These are phyloP conservation scores for Sutorius eximius DNA, from an alignment of 1,284 basidiomycete genomes.

Conservation along the genomic window DNA sequence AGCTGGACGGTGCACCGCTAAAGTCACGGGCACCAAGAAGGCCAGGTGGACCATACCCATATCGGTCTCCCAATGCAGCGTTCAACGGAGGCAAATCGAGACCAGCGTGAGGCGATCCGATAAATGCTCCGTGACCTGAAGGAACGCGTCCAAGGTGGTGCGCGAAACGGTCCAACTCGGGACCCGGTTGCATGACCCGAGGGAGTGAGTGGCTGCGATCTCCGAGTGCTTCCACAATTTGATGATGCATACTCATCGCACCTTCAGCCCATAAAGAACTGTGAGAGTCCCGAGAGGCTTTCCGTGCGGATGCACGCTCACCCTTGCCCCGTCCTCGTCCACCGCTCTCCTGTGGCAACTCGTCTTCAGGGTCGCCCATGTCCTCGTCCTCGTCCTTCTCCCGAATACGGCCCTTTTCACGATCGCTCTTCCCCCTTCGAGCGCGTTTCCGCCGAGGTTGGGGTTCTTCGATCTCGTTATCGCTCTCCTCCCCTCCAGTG, in stretches of 20 bases:
- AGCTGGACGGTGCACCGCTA: constrained; percentile 44
- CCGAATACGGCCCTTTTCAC: constrained; percentile 35
- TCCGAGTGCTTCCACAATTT: constrained; percentile 36
- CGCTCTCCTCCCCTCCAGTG: constrained; percentile 54
- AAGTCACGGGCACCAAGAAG: constrained; percentile 35
- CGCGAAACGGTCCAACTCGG: constrained; percentile 34
- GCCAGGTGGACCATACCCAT: constrained; percentile 36
- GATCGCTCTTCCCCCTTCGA: constrained; percentile 44
- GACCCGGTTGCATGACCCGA: constrained; percentile 30
- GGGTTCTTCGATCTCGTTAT: constrained; percentile 47
- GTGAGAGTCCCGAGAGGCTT: constrained; percentile 38
- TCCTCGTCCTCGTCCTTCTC: constrained; percentile 55
- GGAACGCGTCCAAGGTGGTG: constrained; percentile 37
- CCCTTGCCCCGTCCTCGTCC: constrained; percentile 33
- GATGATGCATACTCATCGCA: constrained; percentile 35
- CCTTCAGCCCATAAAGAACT: constrained; percentile 39
- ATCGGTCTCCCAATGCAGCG: constrained; percentile 41
- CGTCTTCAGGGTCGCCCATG: constrained; percentile 44
- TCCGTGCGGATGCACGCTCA: constrained; percentile 38
- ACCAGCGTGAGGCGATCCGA: constrained; percentile 42
- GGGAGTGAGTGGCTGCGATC: constrained; percentile 37
- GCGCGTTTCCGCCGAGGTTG: constrained; percentile 58
- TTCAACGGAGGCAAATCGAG: constrained; percentile 62
- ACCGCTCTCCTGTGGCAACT: constrained; percentile 27
- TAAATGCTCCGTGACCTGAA: constrained; percentile 36